Evolutionary conservation across 306 rosid genomes (phyloP).

Genomic region (Quercus gilva): DNA sequence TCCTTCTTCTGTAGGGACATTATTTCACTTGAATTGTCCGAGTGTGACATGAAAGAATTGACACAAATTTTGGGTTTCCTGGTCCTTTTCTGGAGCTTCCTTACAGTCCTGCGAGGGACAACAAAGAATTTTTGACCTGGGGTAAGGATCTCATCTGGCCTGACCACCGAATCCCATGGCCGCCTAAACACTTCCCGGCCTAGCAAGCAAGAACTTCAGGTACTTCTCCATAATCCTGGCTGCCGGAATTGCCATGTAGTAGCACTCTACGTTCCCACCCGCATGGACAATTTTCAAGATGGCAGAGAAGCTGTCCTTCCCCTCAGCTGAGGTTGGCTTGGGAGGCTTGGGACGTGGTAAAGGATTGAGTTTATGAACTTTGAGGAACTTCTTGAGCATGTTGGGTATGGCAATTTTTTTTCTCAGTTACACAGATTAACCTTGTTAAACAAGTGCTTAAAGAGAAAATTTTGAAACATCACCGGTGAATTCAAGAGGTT

Average conservation of each 20-base stretch:
- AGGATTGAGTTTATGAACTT: background rate
- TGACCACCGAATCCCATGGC: conserved; percentile 32
- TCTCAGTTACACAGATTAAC: background rate
- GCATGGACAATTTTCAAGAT: conserved; percentile 27
- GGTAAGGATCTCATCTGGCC: conserved; percentile 23
- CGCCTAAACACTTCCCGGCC: conserved; percentile 24
- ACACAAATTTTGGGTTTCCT: conserved; percentile 1
- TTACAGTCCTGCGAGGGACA: conserved; percentile 15
- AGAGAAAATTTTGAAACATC: background rate
- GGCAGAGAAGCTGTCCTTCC: background rate
- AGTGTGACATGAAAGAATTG: background rate
- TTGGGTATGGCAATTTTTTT: background rate
- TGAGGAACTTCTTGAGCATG: conserved; percentile 22
- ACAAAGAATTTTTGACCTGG: conserved; percentile 27
- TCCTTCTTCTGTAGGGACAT: background rate
- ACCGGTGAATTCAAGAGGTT: conserved; percentile 6
- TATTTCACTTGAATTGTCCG: background rate
- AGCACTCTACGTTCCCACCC: conserved; percentile 27
- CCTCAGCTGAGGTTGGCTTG: background rate
- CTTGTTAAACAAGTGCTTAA: background rate
- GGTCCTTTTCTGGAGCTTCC: conserved; percentile 18
- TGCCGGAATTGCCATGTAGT: conserved; percentile 33
- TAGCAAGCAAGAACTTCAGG: conserved; percentile 24
- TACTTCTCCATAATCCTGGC: conserved; percentile 32
- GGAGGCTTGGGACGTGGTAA: background rate